Evolutionary conservation across 2,329 filamentous ascomycete species (phyloP), one percentile per base, ranked within the genome.

Genomic region (Fusarium vanettenii): DNA sequence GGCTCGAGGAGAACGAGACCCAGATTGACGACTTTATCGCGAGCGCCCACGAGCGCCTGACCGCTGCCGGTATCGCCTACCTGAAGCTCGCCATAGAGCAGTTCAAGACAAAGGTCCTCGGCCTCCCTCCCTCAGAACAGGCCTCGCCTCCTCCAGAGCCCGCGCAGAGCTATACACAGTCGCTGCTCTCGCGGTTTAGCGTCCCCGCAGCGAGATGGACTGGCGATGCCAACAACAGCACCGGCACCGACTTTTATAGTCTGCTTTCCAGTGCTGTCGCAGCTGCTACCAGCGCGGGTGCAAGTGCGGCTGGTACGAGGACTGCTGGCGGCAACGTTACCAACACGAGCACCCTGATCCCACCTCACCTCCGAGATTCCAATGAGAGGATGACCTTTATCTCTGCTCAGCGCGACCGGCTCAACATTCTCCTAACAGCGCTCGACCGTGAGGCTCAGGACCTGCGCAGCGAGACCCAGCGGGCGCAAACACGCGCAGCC

Each of bases 21-120:
- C 91, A 94, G 75, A 98, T 99, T 83, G 97, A 99, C 80, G 91
- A 94, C 71, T 92, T 98, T 80, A 98, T 98, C 82, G 92, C 92
- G 74, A 90, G 91, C 70, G 88, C 92, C 45, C 95, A 98, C 83
- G 94, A 95, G 76, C 91, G 92, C 67, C 90, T 94, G 71, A 94
- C 92, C 84, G 87, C 91, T 18, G 91, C 94, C 43, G 95, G 96
- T 45, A 87, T 97, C 69, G 87, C 91, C 76, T 95, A 95, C 82
- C 84, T 95, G 72, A 93, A 93, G 80, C 89, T 90, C 75, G 89
- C 89, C 60, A 90, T 95, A 77, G 93, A 95, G 75, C 83, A 91
- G 70, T 84, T 97, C 75, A 92, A 93, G 79, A 92, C 94, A 76
- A 92, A 93, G 74, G 85, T 97, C 9, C 86, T 98, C n/a, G 94